A percentile compares a stretch with the other conserved stretches of the same genome.
Evolutionary conservation across 805 yeast species (phyloP).

Genomic region (Candida ficus): DNA sequence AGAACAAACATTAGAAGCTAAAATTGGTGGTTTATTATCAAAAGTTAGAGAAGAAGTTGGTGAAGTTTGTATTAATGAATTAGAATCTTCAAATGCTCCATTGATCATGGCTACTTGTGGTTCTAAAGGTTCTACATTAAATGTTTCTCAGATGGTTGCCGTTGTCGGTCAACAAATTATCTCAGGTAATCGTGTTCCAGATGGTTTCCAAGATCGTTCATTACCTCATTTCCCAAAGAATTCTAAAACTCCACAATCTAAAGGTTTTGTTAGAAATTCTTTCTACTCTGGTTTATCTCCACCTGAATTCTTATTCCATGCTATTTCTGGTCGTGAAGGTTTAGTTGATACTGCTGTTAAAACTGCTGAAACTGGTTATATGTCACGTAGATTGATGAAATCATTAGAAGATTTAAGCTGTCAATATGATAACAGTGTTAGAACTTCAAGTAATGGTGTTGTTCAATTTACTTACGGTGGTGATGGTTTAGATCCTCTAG

Average conservation of each 20-base stretch:
- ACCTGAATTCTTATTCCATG: constrained; percentile 96
- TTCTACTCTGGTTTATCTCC: constrained; percentile 93
- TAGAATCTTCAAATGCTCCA: constrained; percentile 90
- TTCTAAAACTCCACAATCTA: constrained; percentile 95
- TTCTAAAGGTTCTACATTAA: constrained; percentile 95
- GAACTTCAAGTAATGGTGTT: constrained; percentile 93
- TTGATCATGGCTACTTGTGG: constrained; percentile 99
- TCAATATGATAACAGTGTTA: constrained; percentile 88
- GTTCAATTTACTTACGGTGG: constrained; percentile 99
- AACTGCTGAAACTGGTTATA: constrained; percentile 98
- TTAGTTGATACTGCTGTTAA: constrained; percentile 98
- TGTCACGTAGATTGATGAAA: constrained; percentile 97
- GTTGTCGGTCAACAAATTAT: constrained; percentile 99
- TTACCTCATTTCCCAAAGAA: constrained; percentile 94
- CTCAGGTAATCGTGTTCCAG: constrained; percentile 98
- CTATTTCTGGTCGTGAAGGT: constrained; percentile 99
- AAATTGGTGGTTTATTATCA: constrained; percentile 91
- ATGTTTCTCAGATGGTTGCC: constrained; percentile 99
- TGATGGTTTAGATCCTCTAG: constrained; percentile 96
- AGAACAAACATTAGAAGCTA: constrained; percentile 96
- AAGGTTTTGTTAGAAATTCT: constrained; percentile 96
- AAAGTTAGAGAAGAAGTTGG: constrained; percentile 99
- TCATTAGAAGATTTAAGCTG: constrained; percentile 94
- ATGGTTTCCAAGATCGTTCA: constrained; percentile 99
- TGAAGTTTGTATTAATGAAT: constrained; percentile 90